These are phyloP conservation scores for Hypocrella siamensis DNA, from an alignment of 2,329 filamentous ascomycete species.

Conservation along the genomic window DNA sequence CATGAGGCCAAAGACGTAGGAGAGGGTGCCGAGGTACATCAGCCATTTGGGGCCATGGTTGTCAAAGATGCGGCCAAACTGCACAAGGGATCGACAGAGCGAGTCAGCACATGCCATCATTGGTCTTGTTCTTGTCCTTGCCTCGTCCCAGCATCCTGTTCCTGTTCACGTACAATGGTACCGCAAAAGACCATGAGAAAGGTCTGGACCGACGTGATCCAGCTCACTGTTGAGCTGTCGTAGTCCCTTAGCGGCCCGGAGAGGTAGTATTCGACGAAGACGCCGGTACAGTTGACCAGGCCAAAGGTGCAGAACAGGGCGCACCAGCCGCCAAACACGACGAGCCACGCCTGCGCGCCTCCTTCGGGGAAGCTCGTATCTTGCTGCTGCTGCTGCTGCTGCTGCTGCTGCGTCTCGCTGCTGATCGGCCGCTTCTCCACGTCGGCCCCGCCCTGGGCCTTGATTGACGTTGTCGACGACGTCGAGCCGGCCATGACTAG, in stretches of 20 bases:
- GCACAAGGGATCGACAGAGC: slow-evolving; percentile 19
- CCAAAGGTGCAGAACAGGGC: slow-evolving; percentile 28
- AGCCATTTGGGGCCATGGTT: slow-evolving; percentile 45
- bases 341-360: slow-evolving; percentile 39
- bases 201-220: slow-evolving; percentile 41
- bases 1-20: slow-evolving; percentile 49
- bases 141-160: too few species aligned
- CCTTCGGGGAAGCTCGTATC: slow-evolving; percentile 38
- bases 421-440: too few species aligned
- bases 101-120: neutral
- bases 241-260: slow-evolving; percentile 28
- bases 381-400: slow-evolving; percentile 2
- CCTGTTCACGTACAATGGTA: slow-evolving; percentile 18
- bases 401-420: slow-evolving; percentile 1
- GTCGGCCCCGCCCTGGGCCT: too few species aligned
- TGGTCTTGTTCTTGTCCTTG: too few species aligned
- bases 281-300: slow-evolving; percentile 29
- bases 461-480: too few species aligned
- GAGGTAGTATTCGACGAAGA: slow-evolving; percentile 45
- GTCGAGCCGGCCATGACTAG: too few species aligned
- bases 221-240: slow-evolving; percentile 35
- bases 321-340: slow-evolving; percentile 31
- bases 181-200: slow-evolving; percentile 35
- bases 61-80: slow-evolving; percentile 47
- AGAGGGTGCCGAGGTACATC: slow-evolving; percentile 33